phyloP scores from a whole-genome alignment of 2,329 filamentous ascomycete species.

The Escovopsis sp. region DNA sequence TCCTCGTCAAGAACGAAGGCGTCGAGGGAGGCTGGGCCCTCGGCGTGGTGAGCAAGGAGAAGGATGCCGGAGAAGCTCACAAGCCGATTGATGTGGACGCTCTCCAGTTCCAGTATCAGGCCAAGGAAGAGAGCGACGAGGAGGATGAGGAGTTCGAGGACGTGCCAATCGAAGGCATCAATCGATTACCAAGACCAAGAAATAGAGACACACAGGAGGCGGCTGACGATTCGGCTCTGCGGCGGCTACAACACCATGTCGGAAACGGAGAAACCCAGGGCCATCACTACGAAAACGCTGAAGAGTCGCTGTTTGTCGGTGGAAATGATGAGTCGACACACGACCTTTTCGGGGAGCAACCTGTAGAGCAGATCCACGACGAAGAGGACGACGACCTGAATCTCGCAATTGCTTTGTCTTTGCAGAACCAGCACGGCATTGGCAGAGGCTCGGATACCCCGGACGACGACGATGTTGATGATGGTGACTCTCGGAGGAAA shows the following conservation, averaged over 20 bases:
- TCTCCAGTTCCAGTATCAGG: slow-evolving; percentile 40
- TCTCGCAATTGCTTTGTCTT: slow-evolving; percentile 71
- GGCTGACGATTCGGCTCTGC: slow-evolving; percentile 12
- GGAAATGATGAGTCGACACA: slow-evolving; percentile 11
- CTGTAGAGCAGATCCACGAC: slow-evolving; percentile 22
- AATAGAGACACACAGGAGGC: slow-evolving; percentile 6
- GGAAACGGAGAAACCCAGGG: slow-evolving; percentile 3
- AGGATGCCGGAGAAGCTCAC: slow-evolving; percentile 61
- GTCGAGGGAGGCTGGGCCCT: slow-evolving; percentile 93
- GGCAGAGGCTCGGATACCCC: slow-evolving; percentile 17
- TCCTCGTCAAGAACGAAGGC: slow-evolving; percentile 88
- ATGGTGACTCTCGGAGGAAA: slow-evolving; percentile 27
- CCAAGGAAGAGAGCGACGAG: slow-evolving; percentile 44
- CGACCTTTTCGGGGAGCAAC: slow-evolving; percentile 13
- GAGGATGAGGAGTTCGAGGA: slow-evolving; percentile 65
- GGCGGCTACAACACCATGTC: slow-evolving; percentile 16
- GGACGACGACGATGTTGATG: slow-evolving; percentile 32
- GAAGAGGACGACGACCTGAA: slow-evolving; percentile 50
- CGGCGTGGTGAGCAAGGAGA: slow-evolving; percentile 79
- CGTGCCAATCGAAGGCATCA: slow-evolving; percentile 79
- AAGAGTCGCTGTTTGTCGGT: slow-evolving; percentile 36
- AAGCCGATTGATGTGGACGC: slow-evolving; percentile 88
- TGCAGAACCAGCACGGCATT: slow-evolving; percentile 46
- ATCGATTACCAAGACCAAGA: slow-evolving; percentile 54
- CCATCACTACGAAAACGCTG: slow-evolving; percentile 25